Base-by-base conservation (phyloP, 257 asterid species). In the Coffea eugenioides region DNA sequence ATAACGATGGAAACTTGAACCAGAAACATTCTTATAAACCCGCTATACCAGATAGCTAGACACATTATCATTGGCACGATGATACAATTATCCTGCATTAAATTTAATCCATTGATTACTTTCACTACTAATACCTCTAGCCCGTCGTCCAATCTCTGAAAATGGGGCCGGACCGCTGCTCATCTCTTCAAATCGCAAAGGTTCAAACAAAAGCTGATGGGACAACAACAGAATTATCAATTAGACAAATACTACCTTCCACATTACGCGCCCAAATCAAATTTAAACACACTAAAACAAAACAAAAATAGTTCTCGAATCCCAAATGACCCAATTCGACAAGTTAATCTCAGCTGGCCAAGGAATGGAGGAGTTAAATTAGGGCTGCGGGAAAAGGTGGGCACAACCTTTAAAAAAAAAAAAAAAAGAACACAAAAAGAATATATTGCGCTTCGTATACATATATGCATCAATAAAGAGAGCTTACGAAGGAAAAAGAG, bases 111-210 rank as follows among this genome's bases (percentile, higher is more conserved):
- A 41, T 25, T 36, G 12, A 68, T 11, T 67, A 54, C 1, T 6
- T 34, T 39, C 43, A 39, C 43, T 25, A 74, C 41, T 4, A 70
- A 43, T 81, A 93, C 98, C 98, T 92, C 95, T 90, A 16, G 96
- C 93, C 10, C 93, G 94, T 84, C 83, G 82, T 83, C 98, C 97
- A 73, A 93, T 90, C 68, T 90, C 97, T 6, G 94, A 88, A 88
- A 86, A 93, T 62, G 95, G 95, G 74, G 92, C 92, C 36, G 98
- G 97, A 71, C 95, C 86, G 78, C 76, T 74, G 59, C 83, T 92
- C 97, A 92, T 92, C 59, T 84, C 77, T 82, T 75, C 46, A 49
- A 61, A 69, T 31, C 46, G 25, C 8, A 34, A 66, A 0, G 3
- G 41, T 46, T 31, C 36, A 61, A 46, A 9, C 54, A 56, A 65